Conservation (phyloP, 441 rosid species). For the Adansonia grandidieri region DNA sequence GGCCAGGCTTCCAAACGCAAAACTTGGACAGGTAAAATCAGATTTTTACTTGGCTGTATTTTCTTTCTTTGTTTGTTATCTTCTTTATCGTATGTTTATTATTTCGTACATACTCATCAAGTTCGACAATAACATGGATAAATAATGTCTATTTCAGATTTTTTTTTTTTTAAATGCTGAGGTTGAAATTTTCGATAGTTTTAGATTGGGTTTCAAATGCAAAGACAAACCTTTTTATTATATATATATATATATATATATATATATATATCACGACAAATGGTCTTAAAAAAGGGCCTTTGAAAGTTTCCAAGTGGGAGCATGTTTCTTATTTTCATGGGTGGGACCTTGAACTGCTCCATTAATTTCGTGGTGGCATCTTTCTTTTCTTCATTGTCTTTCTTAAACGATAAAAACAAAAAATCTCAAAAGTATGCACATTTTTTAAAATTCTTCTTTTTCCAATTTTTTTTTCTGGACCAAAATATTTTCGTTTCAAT, state of each 20-base stretch:
- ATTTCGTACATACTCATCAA: background rate
- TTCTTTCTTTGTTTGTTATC: background rate
- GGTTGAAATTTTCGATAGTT: background rate
- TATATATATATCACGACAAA: background rate
- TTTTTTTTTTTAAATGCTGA: background rate
- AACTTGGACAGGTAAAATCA: slow-evolving; percentile 61
- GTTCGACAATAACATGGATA: background rate
- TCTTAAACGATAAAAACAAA: background rate
- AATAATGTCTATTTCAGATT: background rate
- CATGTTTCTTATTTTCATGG: background rate
- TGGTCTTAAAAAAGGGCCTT: background rate
- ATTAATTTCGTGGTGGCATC: background rate
- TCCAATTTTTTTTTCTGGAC: background rate
- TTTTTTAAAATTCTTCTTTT: no score
- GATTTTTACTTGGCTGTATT: background rate
- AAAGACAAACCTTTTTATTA: background rate
- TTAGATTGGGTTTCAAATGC: background rate
- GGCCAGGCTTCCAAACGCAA: slow-evolving; percentile 58
- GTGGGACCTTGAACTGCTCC: background rate
- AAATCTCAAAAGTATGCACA: background rate
- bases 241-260: background rate
- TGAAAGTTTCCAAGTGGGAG: background rate
- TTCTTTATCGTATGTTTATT: background rate
- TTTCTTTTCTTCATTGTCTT: background rate
- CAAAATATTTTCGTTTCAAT: background rate